Evolutionary conservation across 768 basidiomycete species (phyloP).

Genomic region (Rhodotorula kratochvilovae): DNA sequence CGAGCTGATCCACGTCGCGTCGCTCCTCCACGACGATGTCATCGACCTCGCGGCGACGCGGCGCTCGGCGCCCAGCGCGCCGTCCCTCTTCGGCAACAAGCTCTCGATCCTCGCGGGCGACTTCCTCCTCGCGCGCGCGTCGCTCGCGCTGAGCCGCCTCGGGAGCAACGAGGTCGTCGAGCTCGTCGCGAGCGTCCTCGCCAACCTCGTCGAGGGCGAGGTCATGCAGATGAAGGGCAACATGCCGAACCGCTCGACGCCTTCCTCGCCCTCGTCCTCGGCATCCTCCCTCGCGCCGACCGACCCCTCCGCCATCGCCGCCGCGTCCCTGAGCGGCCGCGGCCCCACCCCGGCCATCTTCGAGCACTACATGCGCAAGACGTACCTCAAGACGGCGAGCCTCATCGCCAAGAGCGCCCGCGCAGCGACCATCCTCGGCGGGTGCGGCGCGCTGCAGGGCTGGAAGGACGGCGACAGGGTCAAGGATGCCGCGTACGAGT

Average conservation of each 20-base stretch:
- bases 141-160: slow-evolving; percentile 76
- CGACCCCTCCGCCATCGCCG: background rate
- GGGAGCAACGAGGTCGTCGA: slow-evolving; percentile 88
- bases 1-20: slow-evolving; percentile 97
- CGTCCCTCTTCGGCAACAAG: slow-evolving; percentile 82
- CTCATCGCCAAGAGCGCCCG: slow-evolving; percentile 83
- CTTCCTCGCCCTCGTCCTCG: background rate
- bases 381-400: slow-evolving; percentile 86
- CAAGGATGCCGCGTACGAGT: slow-evolving; percentile 86
- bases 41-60: slow-evolving; percentile 69
- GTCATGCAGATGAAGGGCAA: slow-evolving; percentile 65
- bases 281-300: background rate
- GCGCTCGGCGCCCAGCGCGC: slow-evolving; percentile 64
- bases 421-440: slow-evolving; percentile 81
- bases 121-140: slow-evolving; percentile 87
- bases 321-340: slow-evolving; percentile 17
- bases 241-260: slow-evolving; percentile 39
- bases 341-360: slow-evolving; percentile 48
- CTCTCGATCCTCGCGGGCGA: slow-evolving; percentile 89
- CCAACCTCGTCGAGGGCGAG: slow-evolving; percentile 95
- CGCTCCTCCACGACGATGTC: slow-evolving; percentile 86
- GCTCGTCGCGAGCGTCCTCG: slow-evolving; percentile 81
- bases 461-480: slow-evolving; percentile 64
- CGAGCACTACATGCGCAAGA: slow-evolving; percentile 75
- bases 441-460: slow-evolving; percentile 52